Conservation (phyloP, 129 eudicot genomes). For the Oenanthe sinensis region DNA sequence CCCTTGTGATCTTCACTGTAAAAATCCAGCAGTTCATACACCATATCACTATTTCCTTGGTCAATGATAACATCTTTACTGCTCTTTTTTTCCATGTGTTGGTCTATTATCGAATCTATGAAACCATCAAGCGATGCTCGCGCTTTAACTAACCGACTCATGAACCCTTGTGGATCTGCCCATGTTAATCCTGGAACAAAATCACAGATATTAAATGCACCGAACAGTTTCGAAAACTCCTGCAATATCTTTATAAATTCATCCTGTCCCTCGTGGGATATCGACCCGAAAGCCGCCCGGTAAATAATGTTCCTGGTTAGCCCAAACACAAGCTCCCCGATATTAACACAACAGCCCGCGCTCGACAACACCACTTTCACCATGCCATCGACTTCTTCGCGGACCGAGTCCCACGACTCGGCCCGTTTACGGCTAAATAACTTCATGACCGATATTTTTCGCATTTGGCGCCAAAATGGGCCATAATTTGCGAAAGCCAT, state of each 20-base stretch:
- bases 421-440: conserved; percentile 81
- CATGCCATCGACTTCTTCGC: conserved; percentile 65
- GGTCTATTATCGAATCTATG: conserved; percentile 70
- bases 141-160: conserved; percentile 39
- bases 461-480: conserved; percentile 96
- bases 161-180: conserved; percentile 66
- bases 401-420: conserved; percentile 88
- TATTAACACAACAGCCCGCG: conserved; percentile 46
- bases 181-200: conserved; percentile 62
- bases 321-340: conserved; percentile 72
- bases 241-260: conserved; percentile 73
- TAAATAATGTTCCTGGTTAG: conserved; percentile 64
- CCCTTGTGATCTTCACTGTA: conserved; percentile 44
- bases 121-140: conserved; percentile 66
- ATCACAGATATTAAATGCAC: conserved; percentile 80
- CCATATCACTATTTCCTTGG: conserved; percentile 54
- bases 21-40: conserved; percentile 73
- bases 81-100: conserved; percentile 38
- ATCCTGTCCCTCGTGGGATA: conserved; percentile 59
- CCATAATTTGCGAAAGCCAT: conserved; percentile 98
- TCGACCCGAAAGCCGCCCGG: conserved; percentile 84
- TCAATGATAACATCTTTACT: conserved; percentile 1
- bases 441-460: conserved; percentile 85
- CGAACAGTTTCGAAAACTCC: conserved; percentile 82
- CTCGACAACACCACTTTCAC: conserved; percentile 31